Conservation (phyloP, 2,329 filamentous ascomycete genomes). For the Alternaria incomplexa region DNA sequence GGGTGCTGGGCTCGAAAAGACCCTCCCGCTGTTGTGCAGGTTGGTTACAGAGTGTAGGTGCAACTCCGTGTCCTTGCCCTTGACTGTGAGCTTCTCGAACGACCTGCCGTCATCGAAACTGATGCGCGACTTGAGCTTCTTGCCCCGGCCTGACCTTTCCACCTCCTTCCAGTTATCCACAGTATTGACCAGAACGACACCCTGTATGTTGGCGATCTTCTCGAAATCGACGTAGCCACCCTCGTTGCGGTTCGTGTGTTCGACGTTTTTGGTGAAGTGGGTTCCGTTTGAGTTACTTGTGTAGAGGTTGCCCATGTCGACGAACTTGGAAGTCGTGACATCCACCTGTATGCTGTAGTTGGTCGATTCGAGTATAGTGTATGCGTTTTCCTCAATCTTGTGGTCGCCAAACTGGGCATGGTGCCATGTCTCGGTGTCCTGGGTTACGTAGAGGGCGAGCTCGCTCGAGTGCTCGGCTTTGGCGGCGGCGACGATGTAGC, state of each 20-base stretch:
- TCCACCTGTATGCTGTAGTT: constrained; percentile 98
- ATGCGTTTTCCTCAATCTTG: constrained; percentile 82
- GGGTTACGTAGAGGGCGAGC: constrained; percentile 87
- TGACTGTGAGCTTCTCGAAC: constrained; percentile 75
- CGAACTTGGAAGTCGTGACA: constrained; percentile 73
- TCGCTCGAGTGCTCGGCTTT: constrained; percentile 82
- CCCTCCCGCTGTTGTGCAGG: constrained; percentile 77
- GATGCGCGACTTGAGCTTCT: constrained; percentile 79
- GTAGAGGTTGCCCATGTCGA: constrained; percentile 84
- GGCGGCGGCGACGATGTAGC: constrained; percentile 83
- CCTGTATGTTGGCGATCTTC: constrained; percentile 88
- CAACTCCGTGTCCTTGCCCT: constrained; percentile 68
- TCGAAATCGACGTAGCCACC: constrained; percentile 90
- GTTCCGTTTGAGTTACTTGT: constrained; percentile 98
- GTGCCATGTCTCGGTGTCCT: constrained; percentile 86
- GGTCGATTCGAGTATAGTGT: constrained; percentile 93
- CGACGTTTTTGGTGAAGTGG: constrained; percentile 89
- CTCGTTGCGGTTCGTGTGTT: constrained; percentile 85
- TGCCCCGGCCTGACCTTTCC: constrained; percentile 58
- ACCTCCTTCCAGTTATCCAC: constrained; percentile 87
- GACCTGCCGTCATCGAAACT: constrained; percentile 95
- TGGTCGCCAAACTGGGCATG: constrained; percentile 88
- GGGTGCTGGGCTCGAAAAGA: constrained; percentile 93
- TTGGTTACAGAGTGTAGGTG: constrained; percentile 94
- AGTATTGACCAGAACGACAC: constrained; percentile 86